phyloP scores from a whole-genome alignment of 257 asterid genomes.

The Nicotiana sylvestris region DNA sequence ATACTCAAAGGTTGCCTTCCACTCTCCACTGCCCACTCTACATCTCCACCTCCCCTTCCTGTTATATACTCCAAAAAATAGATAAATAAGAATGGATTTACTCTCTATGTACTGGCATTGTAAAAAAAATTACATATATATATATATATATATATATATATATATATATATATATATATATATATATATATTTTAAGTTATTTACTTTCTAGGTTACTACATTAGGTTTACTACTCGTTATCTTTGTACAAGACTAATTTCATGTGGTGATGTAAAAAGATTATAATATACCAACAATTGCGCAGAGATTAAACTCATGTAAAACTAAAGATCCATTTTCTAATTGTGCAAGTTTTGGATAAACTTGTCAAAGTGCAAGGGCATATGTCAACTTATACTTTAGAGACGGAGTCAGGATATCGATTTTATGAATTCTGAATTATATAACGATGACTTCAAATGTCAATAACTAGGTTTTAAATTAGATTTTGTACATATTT shows the following conservation, averaged over 20 bases:
- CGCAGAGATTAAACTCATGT: not conserved
- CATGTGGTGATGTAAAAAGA: not conserved
- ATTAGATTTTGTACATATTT: no score
- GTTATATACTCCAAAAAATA: not conserved
- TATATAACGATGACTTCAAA: no score
- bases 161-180: no score
- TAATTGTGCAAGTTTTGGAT: not conserved
- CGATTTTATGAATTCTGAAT: no score
- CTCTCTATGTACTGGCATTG: not conserved
- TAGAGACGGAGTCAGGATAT: no score
- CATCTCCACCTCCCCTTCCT: not conserved
- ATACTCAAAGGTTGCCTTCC: not conserved
- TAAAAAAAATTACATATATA: no score
- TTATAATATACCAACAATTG: not conserved
- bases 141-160: no score
- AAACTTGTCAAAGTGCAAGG: not conserved
- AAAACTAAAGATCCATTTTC: not conserved
- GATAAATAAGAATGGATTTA: not conserved
- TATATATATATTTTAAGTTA: no score
- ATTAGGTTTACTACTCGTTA: not conserved
- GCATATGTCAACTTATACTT: not conserved
- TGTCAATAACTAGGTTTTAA: no score
- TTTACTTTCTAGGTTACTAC: not conserved
- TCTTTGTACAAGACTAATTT: not conserved
- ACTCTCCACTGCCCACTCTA: not conserved